Conservation (phyloP, 2,329 filamentous ascomycete genomes). For the Aspergillus glaucus region DNA sequence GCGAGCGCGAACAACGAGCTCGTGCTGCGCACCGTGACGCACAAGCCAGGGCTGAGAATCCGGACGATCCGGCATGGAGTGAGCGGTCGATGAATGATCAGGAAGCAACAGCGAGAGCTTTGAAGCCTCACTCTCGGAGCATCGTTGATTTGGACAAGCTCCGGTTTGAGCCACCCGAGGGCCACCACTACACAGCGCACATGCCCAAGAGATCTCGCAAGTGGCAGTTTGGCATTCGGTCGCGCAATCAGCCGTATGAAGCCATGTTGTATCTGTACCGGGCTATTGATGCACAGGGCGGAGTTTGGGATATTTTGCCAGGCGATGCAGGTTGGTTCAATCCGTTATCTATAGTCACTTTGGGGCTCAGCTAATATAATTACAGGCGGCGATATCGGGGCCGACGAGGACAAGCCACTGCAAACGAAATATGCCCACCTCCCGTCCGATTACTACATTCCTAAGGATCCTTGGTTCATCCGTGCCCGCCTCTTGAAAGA, state of each 20-base stretch:
- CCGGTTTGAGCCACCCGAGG: constrained; percentile 52
- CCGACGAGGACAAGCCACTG: constrained; percentile 31
- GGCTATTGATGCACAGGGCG: constrained; percentile 78
- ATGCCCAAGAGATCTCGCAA: constrained; percentile 64
- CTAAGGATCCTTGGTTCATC: constrained; percentile 92
- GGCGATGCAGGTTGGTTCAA: constrained; percentile 31
- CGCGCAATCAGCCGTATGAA: constrained; percentile 87
- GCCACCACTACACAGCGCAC: constrained; percentile 32
- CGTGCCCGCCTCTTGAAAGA: constrained; percentile 81
- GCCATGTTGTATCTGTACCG: constrained; percentile 94
- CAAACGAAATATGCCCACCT: constrained; percentile 41
- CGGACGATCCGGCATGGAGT: constrained; percentile 4
- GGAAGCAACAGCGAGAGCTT: constrained; percentile 68
- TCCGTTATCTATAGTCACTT: background rate
- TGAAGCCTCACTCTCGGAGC: constrained; percentile 78
- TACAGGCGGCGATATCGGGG: constrained; percentile 20
- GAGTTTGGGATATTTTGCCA: constrained; percentile 67
- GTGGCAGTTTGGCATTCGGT: constrained; percentile 97
- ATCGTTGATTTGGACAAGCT: constrained; percentile 60
- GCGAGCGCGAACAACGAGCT: constrained; percentile 25
- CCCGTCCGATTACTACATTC: constrained; percentile 66
- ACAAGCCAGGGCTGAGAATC: constrained; percentile 14
- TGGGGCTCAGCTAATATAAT: background rate
- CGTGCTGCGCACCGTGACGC: constrained; percentile 17
- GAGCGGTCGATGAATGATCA: constrained; percentile 59